Base-by-base conservation (phyloP, 2,329 filamentous ascomycete species). In the Magnaporthales sp. region DNA sequence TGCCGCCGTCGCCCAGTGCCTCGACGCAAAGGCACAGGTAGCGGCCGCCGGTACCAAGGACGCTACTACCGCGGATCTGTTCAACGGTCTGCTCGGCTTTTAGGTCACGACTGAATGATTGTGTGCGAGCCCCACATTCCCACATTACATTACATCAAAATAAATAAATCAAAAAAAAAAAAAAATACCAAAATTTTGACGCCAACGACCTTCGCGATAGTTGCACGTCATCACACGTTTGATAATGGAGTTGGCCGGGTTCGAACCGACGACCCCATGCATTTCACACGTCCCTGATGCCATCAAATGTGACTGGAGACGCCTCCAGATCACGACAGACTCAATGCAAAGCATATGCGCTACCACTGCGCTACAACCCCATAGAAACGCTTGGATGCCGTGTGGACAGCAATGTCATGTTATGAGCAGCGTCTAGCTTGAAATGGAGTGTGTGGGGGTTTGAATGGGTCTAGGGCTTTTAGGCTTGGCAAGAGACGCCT, bases 1-100 rank as follows among this genome's bases (percentile, higher is more conserved):
- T 29, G 86, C 84, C 4, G 88, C 87, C 66, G 80, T 84, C 70
- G 74, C 80, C 13, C 80, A 81, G 5, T 88, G 85, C 75, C 71
- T 75, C 64, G 75, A 77, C 27, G 87, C 86, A 2, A 79, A 87
- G 77, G 78, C 82, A 5, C 68, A 72, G 68, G 70, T 76, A 62
- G 64, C 66, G 63, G 71, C 72, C 15, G 68, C 73, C 5, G 79
- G 76, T 51, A 73, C 76, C 54, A 73, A 75, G 67, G 75, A 80
- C 66, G 74, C 70, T 15, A 67, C 73, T 1, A 79, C 79, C 0
- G 79, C 79, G 15, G 67, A 79, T 61, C 73, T 74, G 29, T 81
- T 78, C 76, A 81, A 81, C 74, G 68, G 70, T 10, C 70, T 74
- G n/a, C 71, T 81, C 10, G 54, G 54, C 8, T 58, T 58, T 9